Evolutionary conservation across 2,329 filamentous ascomycete species (phyloP).

Genomic region (Aspergillus neotritici): DNA sequence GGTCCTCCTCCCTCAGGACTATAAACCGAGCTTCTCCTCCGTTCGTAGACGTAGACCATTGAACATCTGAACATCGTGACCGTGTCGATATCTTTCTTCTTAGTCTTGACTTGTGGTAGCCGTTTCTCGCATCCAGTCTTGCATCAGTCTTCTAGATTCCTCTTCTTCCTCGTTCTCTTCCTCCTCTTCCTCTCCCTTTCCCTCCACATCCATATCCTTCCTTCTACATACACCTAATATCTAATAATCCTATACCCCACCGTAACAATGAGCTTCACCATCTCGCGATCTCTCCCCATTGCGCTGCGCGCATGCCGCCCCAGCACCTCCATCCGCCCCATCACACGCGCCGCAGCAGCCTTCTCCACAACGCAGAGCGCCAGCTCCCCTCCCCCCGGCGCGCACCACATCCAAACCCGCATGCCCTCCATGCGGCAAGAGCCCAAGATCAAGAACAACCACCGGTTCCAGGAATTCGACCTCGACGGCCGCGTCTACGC

Average conservation of each 20-base stretch:
- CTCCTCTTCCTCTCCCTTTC: not conserved
- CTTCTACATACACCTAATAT: constrained; percentile 2
- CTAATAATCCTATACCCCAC: constrained; percentile 1
- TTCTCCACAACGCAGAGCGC: constrained; percentile 15
- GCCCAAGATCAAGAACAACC: constrained; percentile 20
- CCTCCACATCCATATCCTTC: not conserved
- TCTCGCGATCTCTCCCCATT: constrained; percentile 13
- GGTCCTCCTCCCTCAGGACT: constrained; percentile 7
- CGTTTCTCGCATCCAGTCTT: not conserved
- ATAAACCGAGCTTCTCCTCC: constrained; percentile 16
- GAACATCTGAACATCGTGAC: not conserved
- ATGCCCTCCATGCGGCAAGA: constrained; percentile 19
- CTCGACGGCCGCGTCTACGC: constrained; percentile 38
- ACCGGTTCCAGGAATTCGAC: constrained; percentile 41
- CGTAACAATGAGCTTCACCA: constrained; percentile 13
- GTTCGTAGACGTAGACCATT: constrained; percentile 2
- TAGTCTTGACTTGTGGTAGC: not conserved
- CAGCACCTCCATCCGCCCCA: constrained; percentile 5
- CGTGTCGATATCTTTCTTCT: not conserved
- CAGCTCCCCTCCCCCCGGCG: constrained; percentile 10
- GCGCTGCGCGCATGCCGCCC: constrained; percentile 9
- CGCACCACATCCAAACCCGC: constrained; percentile 30
- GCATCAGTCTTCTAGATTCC: not conserved
- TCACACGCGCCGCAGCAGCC: constrained; percentile 9
- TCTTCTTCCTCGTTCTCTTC: not conserved